Conservation (phyloP, 2,329 filamentous ascomycete species). For the Corinectria fuckeliana region DNA sequence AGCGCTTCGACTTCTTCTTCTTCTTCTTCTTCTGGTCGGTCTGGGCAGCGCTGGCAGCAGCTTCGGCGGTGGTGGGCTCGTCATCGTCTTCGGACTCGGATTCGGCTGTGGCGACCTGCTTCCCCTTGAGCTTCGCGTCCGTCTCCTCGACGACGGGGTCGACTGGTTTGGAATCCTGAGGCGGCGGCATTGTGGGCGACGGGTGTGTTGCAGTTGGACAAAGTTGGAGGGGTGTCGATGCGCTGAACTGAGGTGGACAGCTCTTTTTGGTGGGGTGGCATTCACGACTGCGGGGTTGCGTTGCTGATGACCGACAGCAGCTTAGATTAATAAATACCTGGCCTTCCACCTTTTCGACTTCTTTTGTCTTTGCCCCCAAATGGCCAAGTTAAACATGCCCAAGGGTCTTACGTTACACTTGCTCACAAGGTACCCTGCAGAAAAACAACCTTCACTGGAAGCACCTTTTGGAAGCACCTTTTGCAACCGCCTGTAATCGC, state of each 20-base stretch:
- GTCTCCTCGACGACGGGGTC: slow-evolving; percentile 58
- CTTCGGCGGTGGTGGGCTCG: slow-evolving; percentile 48
- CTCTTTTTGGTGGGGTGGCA: slow-evolving; percentile 36
- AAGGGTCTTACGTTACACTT: not conserved
- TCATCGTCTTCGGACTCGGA: slow-evolving; percentile 51
- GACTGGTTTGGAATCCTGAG: slow-evolving; percentile 68
- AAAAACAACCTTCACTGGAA: not conserved
- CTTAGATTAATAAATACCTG: not conserved
- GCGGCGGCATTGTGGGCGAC: slow-evolving; percentile 51
- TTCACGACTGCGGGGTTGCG: slow-evolving; percentile 18
- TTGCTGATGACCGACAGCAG: not conserved
- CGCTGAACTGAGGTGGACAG: slow-evolving; percentile 16
- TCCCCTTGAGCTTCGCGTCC: slow-evolving; percentile 45
- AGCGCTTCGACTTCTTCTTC: slow-evolving; percentile 71
- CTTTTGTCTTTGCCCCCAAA: not conserved
- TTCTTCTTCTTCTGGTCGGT: slow-evolving; percentile 55
- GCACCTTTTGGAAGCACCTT: no score
- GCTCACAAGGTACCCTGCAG: not conserved
- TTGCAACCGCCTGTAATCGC: no score
- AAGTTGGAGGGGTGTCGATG: not conserved
- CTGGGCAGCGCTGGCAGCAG: slow-evolving; percentile 38
- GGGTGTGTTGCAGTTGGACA: slow-evolving; percentile 16
- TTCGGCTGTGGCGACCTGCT: slow-evolving; percentile 55
- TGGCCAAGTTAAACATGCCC: not conserved
- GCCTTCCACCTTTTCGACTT: not conserved